Evolutionary conservation across 441 rosid species (phyloP), one percentile per base, ranked within the genome.

Genomic region (Dalechampia spathulata): DNA sequence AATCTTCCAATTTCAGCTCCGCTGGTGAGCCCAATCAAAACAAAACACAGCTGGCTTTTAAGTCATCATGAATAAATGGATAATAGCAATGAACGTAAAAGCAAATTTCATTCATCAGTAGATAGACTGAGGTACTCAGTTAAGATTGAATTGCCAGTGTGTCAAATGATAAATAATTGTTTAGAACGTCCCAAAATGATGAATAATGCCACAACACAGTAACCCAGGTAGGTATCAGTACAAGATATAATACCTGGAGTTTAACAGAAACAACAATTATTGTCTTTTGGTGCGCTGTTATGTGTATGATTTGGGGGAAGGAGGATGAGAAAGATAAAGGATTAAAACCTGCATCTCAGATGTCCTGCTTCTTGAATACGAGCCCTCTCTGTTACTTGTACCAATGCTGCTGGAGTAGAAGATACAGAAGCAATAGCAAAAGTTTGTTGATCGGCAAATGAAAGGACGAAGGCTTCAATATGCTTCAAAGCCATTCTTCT

Each of bases 1-100:
- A 92, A 92, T 74, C 99, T 89, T 74, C 94, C 92, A 28, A 92
- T 89, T 72, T 92, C 99, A 61, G 96, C 96, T 60, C 86, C 94
- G 65, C 98, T 90, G n/a, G 62, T 28, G 50, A 52, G 23, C 39
- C 11, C 28, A 52, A 55, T n/a, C 34, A 30, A 30, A 30, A 30
- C 4, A n/a, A 30, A 8, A 30, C 4, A 30, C 34, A 30, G 34
- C 4, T 30, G 34, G n/a, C n/a, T n/a, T n/a, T n/a, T n/a, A n/a
- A n/a, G n/a, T n/a, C n/a, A n/a, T n/a, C 27, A 36, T 25, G 8
- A 40, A 14, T 23, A 11, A 55, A 63, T 22, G 25, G 8, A 34
- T 13, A 12, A 42, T 15, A 2, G 19, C 22, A 26, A 12, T n/a
- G 11, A 27, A 39, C 57, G 27, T 21, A 39, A 59, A 27, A 20